phyloP scores from a whole-genome alignment of 78 protist species.

The Isochrysis galbana region DNA sequence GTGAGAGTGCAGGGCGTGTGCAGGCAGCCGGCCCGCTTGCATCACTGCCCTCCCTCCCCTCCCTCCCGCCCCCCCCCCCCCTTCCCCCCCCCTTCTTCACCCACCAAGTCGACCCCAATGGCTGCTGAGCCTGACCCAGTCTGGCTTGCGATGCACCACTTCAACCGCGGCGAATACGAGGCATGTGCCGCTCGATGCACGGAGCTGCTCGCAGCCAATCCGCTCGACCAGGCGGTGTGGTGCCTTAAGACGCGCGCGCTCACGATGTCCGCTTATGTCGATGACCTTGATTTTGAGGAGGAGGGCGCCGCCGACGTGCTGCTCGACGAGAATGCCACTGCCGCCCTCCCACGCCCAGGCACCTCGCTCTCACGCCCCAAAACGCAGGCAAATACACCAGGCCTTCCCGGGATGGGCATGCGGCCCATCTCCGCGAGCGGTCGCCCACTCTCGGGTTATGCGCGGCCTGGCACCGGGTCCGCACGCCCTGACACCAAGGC shows the following conservation, averaged over 20 bases:
- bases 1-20: no score
- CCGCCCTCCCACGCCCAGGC: constrained; percentile 45
- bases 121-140: constrained; percentile 23
- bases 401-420: background rate
- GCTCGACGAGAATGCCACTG: constrained; percentile 66
- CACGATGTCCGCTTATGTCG: constrained; percentile 42
- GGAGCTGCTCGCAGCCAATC: constrained; percentile 25
- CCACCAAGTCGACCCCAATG: no score
- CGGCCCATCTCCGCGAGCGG: constrained; percentile 72
- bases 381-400: background rate
- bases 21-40: no score
- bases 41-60: no score
- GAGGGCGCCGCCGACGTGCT: constrained; percentile 68
- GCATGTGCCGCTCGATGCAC: constrained; percentile 1
- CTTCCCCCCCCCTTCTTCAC: no score
- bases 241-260: constrained; percentile 54
- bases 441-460: constrained; percentile 76
- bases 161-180: constrained; percentile 22
- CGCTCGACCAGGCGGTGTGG: constrained; percentile 58
- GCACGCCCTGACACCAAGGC: background rate
- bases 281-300: constrained; percentile 70
- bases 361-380: constrained; percentile 20
- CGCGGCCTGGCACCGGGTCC: constrained; percentile 78
- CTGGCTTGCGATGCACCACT: background rate
- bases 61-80: no score